These are phyloP conservation scores for Inonotus obliquus DNA, from an alignment of 1,284 basidiomycete genomes.

Conservation along the genomic window DNA sequence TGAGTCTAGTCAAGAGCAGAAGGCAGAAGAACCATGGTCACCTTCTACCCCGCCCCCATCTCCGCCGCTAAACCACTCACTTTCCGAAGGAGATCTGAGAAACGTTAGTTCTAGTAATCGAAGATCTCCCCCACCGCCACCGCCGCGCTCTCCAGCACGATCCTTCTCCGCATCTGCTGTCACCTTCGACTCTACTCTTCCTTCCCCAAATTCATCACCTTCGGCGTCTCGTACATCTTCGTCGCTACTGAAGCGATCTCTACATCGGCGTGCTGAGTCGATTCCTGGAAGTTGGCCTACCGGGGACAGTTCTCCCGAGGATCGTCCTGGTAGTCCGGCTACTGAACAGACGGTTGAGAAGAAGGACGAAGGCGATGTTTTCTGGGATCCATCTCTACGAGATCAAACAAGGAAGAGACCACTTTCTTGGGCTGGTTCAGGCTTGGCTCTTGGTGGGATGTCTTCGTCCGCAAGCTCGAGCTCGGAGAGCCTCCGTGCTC, in stretches of 20 bases:
- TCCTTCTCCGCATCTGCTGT: neutral
- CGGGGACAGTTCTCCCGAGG: neutral
- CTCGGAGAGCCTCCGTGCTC: constrained; percentile 2
- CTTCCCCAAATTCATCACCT: neutral
- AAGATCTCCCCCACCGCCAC: constrained; percentile 10
- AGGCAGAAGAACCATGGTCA: neutral
- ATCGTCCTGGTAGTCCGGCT: neutral
- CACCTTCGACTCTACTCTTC: neutral
- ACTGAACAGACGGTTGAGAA: neutral
- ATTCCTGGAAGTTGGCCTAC: constrained; percentile 9
- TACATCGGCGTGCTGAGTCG: neutral
- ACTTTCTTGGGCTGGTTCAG: constrained; percentile 9
- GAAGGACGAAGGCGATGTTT: constrained; percentile 1
- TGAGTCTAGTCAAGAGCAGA: neutral
- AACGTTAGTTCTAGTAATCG: neutral
- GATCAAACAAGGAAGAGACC: neutral
- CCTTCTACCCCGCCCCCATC: constrained; percentile 13
- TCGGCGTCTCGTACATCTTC: neutral
- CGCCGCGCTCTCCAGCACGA: neutral
- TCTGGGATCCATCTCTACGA: neutral
- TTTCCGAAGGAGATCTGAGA: neutral
- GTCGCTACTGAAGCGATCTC: neutral
- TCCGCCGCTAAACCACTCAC: neutral
- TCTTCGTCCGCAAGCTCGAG: neutral
- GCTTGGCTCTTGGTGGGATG: neutral